Evolutionary conservation across 2,329 filamentous ascomycete genomes (phyloP).

Genomic region (Zalaria sp.): DNA sequence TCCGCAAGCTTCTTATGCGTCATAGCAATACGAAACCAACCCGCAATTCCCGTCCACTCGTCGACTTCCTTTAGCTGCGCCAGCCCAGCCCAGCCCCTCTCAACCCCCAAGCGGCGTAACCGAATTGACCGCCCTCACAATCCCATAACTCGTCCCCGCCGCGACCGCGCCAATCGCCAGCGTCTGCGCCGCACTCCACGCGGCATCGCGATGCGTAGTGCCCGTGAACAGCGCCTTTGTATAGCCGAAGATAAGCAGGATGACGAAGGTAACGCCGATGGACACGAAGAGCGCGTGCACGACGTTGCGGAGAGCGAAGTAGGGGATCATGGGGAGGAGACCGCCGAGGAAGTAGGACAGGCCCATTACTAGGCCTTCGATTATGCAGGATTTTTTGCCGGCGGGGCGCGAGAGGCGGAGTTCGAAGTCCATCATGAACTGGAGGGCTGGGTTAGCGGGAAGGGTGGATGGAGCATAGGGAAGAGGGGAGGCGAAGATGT

Average conservation of each 20-base stretch:
- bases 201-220: slow-evolving; percentile 12
- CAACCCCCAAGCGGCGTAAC: no score
- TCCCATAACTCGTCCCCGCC: slow-evolving; percentile 22
- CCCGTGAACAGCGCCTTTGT: slow-evolving; percentile 26
- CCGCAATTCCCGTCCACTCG: no score
- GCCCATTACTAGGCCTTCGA: slow-evolving; percentile 29
- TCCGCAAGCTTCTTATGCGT: no score
- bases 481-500: no score
- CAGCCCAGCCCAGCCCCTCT: no score
- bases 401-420: slow-evolving; percentile 31
- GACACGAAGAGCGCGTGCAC: slow-evolving; percentile 32
- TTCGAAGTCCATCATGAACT: slow-evolving; percentile 48
- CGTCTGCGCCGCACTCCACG: slow-evolving; percentile 19
- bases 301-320: slow-evolving; percentile 27
- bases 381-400: slow-evolving; percentile 27
- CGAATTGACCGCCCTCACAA: slow-evolving; percentile 20
- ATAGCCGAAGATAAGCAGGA: slow-evolving; percentile 37
- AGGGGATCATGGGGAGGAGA: slow-evolving; percentile 35
- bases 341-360: slow-evolving; percentile 24
- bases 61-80: no score
- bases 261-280: slow-evolving; percentile 36
- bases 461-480: no score
- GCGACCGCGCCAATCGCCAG: slow-evolving; percentile 21
- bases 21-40: no score
- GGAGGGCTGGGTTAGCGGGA: no score